Percentiles rank a stretch among this genome's conserved stretches.
phyloP scores from a whole-genome alignment of 176 grass and related monocot species.

The Leersia perrieri region DNA sequence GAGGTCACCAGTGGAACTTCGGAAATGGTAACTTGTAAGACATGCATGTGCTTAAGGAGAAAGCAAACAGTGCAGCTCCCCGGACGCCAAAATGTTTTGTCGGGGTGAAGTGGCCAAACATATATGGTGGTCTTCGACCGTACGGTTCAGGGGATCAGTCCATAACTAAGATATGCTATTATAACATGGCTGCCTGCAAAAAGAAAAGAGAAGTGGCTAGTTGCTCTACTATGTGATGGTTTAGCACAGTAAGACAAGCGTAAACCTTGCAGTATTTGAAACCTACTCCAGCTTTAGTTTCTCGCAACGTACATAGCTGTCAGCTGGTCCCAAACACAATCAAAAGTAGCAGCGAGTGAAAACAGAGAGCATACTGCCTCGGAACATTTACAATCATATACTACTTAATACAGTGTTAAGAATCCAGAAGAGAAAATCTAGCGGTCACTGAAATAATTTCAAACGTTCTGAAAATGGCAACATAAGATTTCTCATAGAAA shows the following conservation, averaged over 20 bases:
- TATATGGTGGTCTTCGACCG: slow-evolving; percentile 31
- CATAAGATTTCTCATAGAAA: background rate
- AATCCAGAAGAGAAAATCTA: background rate
- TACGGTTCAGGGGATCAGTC: slow-evolving; percentile 18
- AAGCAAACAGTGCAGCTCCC: background rate
- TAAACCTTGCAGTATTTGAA: background rate
- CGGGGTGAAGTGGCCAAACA: slow-evolving; percentile 6
- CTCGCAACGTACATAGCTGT: background rate
- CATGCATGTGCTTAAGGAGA: background rate
- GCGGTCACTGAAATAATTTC: background rate
- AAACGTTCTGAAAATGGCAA: background rate
- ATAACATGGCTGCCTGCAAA: background rate
- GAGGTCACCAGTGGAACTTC: background rate
- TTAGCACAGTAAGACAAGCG: background rate
- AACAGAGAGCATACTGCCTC: background rate
- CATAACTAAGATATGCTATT: slow-evolving; percentile 38
- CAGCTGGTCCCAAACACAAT: background rate
- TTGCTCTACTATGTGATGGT: background rate
- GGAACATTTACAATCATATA: background rate
- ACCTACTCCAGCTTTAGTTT: background rate
- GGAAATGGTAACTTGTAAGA: slow-evolving; percentile 3
- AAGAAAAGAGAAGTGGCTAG: background rate
- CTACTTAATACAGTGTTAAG: background rate
- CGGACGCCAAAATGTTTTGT: slow-evolving; percentile 41
- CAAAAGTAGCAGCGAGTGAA: too few species aligned